phyloP scores from a whole-genome alignment of 805 yeast genomes.

The Myxozyma melibiosi region DNA sequence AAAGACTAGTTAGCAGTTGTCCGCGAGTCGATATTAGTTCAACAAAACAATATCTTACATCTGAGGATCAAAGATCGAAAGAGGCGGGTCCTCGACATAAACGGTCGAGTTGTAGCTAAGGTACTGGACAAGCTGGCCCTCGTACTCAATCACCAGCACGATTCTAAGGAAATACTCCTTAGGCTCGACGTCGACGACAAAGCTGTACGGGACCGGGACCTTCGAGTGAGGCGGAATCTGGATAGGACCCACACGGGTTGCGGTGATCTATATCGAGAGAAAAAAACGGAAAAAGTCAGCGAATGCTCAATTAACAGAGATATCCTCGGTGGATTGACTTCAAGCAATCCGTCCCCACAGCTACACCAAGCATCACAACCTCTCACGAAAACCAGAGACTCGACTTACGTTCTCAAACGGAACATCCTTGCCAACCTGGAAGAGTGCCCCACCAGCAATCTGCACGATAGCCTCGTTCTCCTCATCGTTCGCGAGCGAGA shows the following conservation, averaged over 20 bases:
- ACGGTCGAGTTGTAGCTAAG: slow-evolving; percentile 40
- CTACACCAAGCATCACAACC: too few relatives aligned
- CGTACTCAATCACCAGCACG: slow-evolving; percentile 28
- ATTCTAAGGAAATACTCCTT: slow-evolving; percentile 30
- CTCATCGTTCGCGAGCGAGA: slow-evolving; percentile 38
- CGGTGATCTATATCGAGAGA: slow-evolving; percentile 34
- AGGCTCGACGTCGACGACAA: slow-evolving; percentile 30
- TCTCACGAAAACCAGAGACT: neutral
- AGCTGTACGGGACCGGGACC: slow-evolving; percentile 20
- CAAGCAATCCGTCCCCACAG: neutral
- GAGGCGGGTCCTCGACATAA: slow-evolving; percentile 60
- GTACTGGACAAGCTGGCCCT: slow-evolving; percentile 30
- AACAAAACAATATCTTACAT: too few relatives aligned
- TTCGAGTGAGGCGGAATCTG: slow-evolving; percentile 17
- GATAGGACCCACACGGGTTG: slow-evolving; percentile 28
- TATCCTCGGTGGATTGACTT: neutral
- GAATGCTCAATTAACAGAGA: neutral
- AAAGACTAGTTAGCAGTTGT: too few relatives aligned
- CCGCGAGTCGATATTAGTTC: too few relatives aligned
- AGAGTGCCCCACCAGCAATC: slow-evolving; percentile 31
- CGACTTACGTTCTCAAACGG: slow-evolving; percentile 27
- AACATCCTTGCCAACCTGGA: slow-evolving; percentile 15
- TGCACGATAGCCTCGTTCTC: slow-evolving; percentile 25
- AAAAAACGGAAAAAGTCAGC: neutral
- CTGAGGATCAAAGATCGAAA: slow-evolving; percentile 74